Base-by-base conservation (phyloP, 768 basidiomycete species). In the Cubamyces lactineus region DNA sequence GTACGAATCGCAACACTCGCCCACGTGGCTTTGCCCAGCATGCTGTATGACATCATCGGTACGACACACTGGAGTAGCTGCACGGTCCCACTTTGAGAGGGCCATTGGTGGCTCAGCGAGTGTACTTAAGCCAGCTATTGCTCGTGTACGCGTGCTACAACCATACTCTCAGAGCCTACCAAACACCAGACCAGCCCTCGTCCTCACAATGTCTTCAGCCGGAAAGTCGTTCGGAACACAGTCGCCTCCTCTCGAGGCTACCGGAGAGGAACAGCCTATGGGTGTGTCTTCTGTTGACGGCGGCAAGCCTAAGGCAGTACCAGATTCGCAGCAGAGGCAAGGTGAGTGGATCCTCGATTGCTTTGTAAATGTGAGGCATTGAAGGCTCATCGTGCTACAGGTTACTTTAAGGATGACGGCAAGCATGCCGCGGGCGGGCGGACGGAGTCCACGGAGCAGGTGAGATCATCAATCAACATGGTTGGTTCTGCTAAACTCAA, bases 161-260 rank as follows among this genome's bases (percentile, higher is more conserved):
- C 24, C 51, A 30, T 42, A 30, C 19, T 24, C 42, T 6, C 55
- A 2, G n/a, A 21, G n/a, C 5, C 12, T 24, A 47, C 38, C 26
- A 51, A n/a, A 26, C 16, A 40, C 38, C 39, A 42, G 0, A 8
- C 9, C 1, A 9, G 15, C n/a, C 26, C 6, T n/a, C 48, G 52
- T 9, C 2, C 5, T 39, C 51, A 63, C 40, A 51, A 71, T 70
- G 66, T 66, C 67, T 1, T 66, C 67, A 24, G 67, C 66, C 30
- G 66, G 65, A 26, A 70, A 59, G 28, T 59, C 66, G 13, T 74
- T 76, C 45, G 83, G 84, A 34, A 83, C 84, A 1, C 77, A 84
- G 40, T 84, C 84, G n/a, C 84, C 83, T 8, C 82, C 84, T 21
- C 79, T 84, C 48, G 81, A 82, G 69, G 77, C 78, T 15, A 80